Conservation (phyloP, 257 asterid genomes). For the Echium plantagineum region DNA sequence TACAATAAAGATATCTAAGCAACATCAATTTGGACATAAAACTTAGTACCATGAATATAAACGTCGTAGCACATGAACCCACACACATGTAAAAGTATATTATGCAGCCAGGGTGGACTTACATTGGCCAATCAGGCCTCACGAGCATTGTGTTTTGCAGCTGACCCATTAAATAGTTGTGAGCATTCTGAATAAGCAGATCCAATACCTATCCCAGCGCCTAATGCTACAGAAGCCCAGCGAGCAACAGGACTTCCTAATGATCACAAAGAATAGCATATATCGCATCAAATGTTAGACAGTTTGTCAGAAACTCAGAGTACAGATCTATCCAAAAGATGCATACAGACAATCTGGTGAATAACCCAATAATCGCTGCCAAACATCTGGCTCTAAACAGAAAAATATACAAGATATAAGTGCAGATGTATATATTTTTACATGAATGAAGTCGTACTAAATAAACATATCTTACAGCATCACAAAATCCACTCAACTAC, state of each 20-base stretch:
- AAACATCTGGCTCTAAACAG: too few species aligned
- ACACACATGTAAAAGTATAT: neutral
- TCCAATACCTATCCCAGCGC: constrained; percentile 82
- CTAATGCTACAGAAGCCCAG: constrained; percentile 85
- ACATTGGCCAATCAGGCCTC: constrained; percentile 42
- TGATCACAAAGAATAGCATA: neutral
- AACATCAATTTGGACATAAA: too few species aligned
- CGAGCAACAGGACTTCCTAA: constrained; percentile 86
- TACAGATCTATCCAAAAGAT: neutral
- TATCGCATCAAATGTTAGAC: neutral
- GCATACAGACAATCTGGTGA: neutral
- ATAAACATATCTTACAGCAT: neutral
- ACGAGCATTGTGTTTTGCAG: constrained; percentile 22
- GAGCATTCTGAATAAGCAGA: constrained; percentile 85
- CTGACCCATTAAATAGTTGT: constrained; percentile 38
- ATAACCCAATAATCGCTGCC: too few species aligned
- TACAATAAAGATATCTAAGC: too few species aligned
- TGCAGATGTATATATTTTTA: too few species aligned
- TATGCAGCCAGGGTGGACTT: neutral
- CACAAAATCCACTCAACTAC: neutral
- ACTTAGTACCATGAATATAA: too few species aligned
- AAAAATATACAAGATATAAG: too few species aligned
- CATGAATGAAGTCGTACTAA: too few species aligned
- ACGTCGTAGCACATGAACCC: too few species aligned
- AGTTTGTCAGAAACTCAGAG: neutral